Evolutionary conservation across 306 rosid species (phyloP), one percentile per base, ranked within the genome.

Genomic region (Pachyrhizus erosus): DNA sequence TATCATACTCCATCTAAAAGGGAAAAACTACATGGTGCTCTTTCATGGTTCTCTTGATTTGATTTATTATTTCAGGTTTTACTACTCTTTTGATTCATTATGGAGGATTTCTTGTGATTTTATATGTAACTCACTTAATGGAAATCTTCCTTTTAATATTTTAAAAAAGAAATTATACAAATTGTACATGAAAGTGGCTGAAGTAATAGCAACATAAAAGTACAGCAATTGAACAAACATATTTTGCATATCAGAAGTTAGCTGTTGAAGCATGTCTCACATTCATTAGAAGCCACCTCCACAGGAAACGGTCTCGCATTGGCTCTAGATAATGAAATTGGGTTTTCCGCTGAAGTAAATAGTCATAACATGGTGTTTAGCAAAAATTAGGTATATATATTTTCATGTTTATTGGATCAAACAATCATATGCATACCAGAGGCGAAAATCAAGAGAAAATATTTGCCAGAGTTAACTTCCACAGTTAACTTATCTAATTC

Each of bases 371-470:
- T 69, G 31, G 52, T 60, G 62, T 61, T 46, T 43, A 77, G 66
- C 31, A 70, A 68, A 60, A 67, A 15, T n/a, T 33, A 26, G 33
- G 70, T 2, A 48, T 29, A 79, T 71, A 33, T 8, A n/a, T 49
- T 18, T 57, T 34, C 57, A 40, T 73, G 55, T 43, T 73, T 84
- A 55, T 39, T 9, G 78, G 73, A 62, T 17, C 18, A 64, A 72
- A 73, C 51, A 82, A 70, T 20, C 51, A 65, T 67, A 80, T 72
- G 60, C 88, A 73, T 93, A 96, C 99, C 97, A 75, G 86, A 78
- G 87, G 91, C 89, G 80, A 93, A 89, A 65, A 96, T 78, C 84
- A 93, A 82, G 83, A 93, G 80, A 49, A 86, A 85, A 82, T 88
- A 82, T 61, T 92, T 81, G 55, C 89, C 88, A 29, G 91, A 84